Evolutionary conservation across 164 flowering plant genomes (phyloP).

Genomic region (Platanus orientalis): DNA sequence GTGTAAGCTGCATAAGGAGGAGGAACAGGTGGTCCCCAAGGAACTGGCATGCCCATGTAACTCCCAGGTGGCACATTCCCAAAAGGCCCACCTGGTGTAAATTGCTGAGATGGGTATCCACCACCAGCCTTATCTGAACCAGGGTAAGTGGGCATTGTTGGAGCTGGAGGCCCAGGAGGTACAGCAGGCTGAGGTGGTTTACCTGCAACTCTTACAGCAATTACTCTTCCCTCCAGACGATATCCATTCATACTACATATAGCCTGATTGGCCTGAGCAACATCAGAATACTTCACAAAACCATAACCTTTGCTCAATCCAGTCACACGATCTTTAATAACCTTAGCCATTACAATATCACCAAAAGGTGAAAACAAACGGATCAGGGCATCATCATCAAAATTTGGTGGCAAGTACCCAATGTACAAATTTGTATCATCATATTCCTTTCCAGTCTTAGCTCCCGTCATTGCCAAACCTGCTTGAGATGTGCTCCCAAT

Average conservation of each 20-base stretch:
- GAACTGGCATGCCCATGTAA: constrained; percentile 34
- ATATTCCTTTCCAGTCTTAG: constrained; percentile 57
- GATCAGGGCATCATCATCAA: constrained; percentile 88
- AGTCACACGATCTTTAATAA: constrained; percentile 73
- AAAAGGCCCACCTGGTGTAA: constrained; percentile 36
- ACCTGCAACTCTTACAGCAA: constrained; percentile 95
- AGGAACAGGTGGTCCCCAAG: constrained; percentile 49
- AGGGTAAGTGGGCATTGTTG: constrained; percentile 33
- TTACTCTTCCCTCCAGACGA: constrained; percentile 76
- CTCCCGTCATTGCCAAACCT: constrained; percentile 35
- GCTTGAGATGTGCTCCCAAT: constrained; percentile 34
- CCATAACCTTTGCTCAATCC: constrained; percentile 95
- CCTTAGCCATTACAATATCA: constrained; percentile 93
- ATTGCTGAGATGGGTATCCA: constrained; percentile 51
- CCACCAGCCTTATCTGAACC: constrained; percentile 30
- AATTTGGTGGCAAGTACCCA: constrained; percentile 82
- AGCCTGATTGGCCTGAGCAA: constrained; percentile 77
- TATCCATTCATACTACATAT: constrained; percentile 79
- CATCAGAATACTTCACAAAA: constrained; percentile 87
- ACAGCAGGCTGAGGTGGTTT: constrained; percentile 82
- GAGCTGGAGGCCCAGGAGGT: constrained; percentile 61
- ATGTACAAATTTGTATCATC: constrained; percentile 90
- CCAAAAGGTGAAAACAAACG: constrained; percentile 71
- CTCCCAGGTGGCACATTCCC: constrained; percentile 24
- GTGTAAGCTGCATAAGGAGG: constrained; percentile 56